phyloP scores from a whole-genome alignment of 176 grass and related monocot species.

The Musa troglodytarum region DNA sequence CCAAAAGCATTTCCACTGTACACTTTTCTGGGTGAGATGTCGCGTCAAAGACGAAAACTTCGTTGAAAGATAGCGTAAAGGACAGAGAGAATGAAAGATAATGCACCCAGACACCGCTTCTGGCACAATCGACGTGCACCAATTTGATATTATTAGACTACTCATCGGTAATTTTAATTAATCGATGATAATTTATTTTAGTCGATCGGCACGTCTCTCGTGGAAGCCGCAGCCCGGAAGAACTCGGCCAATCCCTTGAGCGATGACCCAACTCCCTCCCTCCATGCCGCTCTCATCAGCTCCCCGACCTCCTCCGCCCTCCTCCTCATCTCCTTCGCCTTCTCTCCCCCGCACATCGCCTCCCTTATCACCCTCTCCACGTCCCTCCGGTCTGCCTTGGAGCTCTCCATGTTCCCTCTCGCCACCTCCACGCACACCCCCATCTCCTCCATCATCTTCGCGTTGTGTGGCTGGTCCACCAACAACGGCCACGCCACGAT shows the following conservation, averaged over 20 bases:
- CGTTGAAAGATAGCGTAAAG: too few relatives aligned
- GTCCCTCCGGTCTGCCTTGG: not conserved
- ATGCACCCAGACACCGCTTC: too few relatives aligned
- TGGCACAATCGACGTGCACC: too few relatives aligned
- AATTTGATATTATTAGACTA: too few relatives aligned
- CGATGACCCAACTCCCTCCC: conserved; percentile 24
- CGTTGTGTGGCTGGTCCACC: conserved; percentile 48
- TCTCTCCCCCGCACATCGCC: conserved; percentile 26
- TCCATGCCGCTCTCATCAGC: conserved; percentile 30
- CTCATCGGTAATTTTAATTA: too few relatives aligned
- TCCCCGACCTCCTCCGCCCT: conserved; percentile 9
- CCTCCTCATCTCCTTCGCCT: conserved; percentile 30
- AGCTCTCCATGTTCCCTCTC: conserved; percentile 35
- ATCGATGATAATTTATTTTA: too few relatives aligned
- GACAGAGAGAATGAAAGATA: too few relatives aligned
- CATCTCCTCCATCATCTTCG: conserved; percentile 34
- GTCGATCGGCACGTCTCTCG: too few relatives aligned
- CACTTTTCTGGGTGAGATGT: too few relatives aligned
- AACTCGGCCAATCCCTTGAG: not conserved
- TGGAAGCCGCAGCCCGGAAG: too few relatives aligned
- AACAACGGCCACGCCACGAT: conserved; percentile 42
- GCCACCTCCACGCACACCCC: conserved; percentile 47
- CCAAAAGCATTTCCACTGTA: too few relatives aligned
- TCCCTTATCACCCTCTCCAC: conserved; percentile 16
- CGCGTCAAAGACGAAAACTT: too few relatives aligned